These are phyloP conservation scores for Neofusicoccum sp. DNA, from an alignment of 2,329 filamentous ascomycete genomes.

Conservation along the genomic window DNA sequence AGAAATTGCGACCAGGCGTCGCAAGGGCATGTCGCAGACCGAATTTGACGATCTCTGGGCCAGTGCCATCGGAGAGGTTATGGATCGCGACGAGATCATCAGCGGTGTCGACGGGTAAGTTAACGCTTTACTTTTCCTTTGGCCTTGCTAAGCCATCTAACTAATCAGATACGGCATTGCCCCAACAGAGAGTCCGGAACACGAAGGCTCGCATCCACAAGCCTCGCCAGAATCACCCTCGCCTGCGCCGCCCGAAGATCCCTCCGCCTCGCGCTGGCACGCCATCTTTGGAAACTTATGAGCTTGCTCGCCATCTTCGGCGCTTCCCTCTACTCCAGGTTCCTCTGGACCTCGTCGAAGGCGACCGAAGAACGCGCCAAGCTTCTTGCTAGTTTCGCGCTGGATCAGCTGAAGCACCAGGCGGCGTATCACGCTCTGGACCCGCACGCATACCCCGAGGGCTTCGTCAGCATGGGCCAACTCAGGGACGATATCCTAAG, in stretches of 20 bases:
- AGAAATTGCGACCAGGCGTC: conserved; percentile 69
- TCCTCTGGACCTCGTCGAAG: conserved; percentile 61
- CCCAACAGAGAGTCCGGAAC: conserved; percentile 68
- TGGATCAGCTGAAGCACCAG: conserved; percentile 79
- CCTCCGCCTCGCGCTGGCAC: conserved; percentile 75
- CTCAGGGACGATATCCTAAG: conserved; percentile 87
- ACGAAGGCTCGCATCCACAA: conserved; percentile 74
- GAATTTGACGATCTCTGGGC: conserved; percentile 86
- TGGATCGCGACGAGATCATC: conserved; percentile 59
- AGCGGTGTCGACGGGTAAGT: conserved; percentile 60
- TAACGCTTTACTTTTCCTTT: conserved; percentile 23
- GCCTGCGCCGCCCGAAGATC: conserved; percentile 75
- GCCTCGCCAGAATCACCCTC: conserved; percentile 89
- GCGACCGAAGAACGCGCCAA: conserved; percentile 73
- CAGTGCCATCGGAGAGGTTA: conserved; percentile 70
- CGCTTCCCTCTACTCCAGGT: conserved; percentile 58
- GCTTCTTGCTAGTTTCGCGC: conserved; percentile 75
- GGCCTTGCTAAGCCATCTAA: conserved; percentile 36
- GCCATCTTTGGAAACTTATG: conserved; percentile 84
- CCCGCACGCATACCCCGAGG: conserved; percentile 63
- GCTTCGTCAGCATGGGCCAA: conserved; percentile 83
- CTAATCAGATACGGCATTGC: conserved; percentile 82
- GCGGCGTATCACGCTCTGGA: conserved; percentile 73
- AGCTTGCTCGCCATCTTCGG: conserved; percentile 49
- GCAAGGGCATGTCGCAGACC: conserved; percentile 66